phyloP scores from a whole-genome alignment of 1,284 basidiomycete species.

The Marasmius tenuissimus region DNA sequence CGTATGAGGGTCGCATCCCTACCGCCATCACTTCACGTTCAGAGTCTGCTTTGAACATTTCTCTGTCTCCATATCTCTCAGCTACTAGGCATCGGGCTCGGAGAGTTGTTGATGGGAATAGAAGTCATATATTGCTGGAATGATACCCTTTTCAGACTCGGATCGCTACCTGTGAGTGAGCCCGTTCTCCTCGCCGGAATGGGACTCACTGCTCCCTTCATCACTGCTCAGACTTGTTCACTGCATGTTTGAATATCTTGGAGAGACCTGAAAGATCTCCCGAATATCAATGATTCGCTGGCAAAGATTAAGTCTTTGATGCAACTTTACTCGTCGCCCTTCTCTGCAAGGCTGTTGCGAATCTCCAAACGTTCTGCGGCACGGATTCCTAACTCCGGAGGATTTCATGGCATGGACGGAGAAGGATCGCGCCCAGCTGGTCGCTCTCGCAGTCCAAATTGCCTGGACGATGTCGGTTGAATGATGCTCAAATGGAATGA shows the following conservation, averaged over 20 bases:
- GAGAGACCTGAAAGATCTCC: conserved; percentile 89
- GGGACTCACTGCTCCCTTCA: too few species aligned
- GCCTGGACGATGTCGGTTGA: conserved; percentile 93
- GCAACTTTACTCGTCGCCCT: conserved; percentile 85
- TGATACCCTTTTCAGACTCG: neutral
- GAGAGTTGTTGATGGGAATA: too few species aligned
- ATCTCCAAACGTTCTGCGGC: conserved; percentile 84
- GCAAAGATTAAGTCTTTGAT: conserved; percentile 92
- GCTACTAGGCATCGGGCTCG: too few species aligned
- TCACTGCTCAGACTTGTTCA: too few species aligned
- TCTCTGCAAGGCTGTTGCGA: conserved; percentile 76
- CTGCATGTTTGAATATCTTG: too few species aligned
- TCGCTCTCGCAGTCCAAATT: conserved; percentile 92
- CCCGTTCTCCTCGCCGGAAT: too few species aligned
- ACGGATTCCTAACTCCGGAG: conserved; percentile 53
- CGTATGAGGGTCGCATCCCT: too few species aligned
- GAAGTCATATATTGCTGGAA: too few species aligned
- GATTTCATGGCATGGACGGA: conserved; percentile 90
- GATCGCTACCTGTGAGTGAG: too few species aligned
- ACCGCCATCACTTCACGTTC: too few species aligned
- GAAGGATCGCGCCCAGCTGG: conserved; percentile 92
- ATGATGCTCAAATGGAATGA: conserved; percentile 90
- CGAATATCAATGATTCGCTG: conserved; percentile 99
- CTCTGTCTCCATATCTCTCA: too few species aligned
- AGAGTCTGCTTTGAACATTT: too few species aligned